Conservation (phyloP, 2,329 filamentous ascomycete species). For the Epichloe brachyelytri region DNA sequence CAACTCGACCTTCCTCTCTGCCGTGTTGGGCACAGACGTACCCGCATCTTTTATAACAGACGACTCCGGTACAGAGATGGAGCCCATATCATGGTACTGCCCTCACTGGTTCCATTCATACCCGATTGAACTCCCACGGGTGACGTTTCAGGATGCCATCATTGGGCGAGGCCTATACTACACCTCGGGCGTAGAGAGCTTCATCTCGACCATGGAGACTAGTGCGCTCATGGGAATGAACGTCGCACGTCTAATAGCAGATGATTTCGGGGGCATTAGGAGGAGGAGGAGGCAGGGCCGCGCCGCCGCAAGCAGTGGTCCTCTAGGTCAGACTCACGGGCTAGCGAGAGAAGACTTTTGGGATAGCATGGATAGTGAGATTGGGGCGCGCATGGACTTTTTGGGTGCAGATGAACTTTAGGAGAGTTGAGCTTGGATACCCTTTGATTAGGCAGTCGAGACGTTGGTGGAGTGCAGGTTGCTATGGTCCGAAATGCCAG, state of each 20-base stretch:
- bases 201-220: constrained; percentile 97
- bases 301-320: not conserved
- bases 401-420: constrained; percentile 9
- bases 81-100: constrained; percentile 60
- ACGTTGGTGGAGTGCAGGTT: not conserved
- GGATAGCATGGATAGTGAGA: constrained; percentile 10
- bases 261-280: constrained; percentile 33
- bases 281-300: not conserved
- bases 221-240: constrained; percentile 85
- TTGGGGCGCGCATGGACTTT: constrained; percentile 5
- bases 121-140: constrained; percentile 69
- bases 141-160: constrained; percentile 73
- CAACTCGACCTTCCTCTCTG: constrained; percentile 38
- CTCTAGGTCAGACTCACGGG: not conserved
- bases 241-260: constrained; percentile 57
- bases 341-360: constrained; percentile 7
- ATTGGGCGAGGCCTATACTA: constrained; percentile 57
- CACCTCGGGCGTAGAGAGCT: constrained; percentile 71
- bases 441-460: not conserved
- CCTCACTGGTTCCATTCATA: constrained; percentile 74
- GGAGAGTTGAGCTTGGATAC: constrained; percentile 3
- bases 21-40: constrained; percentile 35
- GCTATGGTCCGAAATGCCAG: too few relatives aligned
- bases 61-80: constrained; percentile 21
- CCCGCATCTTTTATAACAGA: constrained; percentile 27